A percentile compares a stretch with the other conserved stretches of the same genome.
Evolutionary conservation across 2,329 filamentous ascomycete genomes (phyloP).

Genomic region (Aspergillus luchuensis): DNA sequence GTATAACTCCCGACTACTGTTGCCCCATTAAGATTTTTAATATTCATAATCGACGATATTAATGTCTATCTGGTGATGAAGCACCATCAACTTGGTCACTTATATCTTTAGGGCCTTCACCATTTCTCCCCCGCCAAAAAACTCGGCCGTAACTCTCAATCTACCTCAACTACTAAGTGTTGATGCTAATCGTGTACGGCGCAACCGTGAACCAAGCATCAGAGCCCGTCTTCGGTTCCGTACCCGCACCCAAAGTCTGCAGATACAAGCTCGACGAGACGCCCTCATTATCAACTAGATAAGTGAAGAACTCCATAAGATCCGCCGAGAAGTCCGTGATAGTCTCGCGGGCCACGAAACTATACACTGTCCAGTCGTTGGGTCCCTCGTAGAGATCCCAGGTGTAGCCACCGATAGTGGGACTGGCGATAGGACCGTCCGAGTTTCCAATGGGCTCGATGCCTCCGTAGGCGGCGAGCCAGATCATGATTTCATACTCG

Average conservation of each 20-base stretch:
- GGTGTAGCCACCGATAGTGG: conserved; percentile 51
- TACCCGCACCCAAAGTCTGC: conserved; percentile 55
- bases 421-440: conserved; percentile 51
- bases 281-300: conserved; percentile 53
- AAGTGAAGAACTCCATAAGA: conserved; percentile 56
- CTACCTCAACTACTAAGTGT: neutral
- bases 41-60: too few species aligned
- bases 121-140: too few species aligned
- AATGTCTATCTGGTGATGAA: too few species aligned
- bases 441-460: conserved; percentile 59
- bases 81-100: too few species aligned
- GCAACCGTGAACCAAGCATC: conserved; percentile 50
- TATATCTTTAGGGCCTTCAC: too few species aligned
- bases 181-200: conserved; percentile 36
- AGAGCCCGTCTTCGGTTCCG: conserved; percentile 57
- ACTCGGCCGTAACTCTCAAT: neutral
- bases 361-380: conserved; percentile 58
- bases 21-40: too few species aligned
- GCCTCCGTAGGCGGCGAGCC: conserved; percentile 56
- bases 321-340: conserved; percentile 57
- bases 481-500: conserved; percentile 64
- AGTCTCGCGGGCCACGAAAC: conserved; percentile 51
- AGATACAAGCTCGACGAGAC: conserved; percentile 53
- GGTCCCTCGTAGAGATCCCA: conserved; percentile 63
- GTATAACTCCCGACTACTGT: too few species aligned